phyloP scores from a whole-genome alignment of 495 filamentous ascomycete species.

The Parachaetomium inaequale region DNA sequence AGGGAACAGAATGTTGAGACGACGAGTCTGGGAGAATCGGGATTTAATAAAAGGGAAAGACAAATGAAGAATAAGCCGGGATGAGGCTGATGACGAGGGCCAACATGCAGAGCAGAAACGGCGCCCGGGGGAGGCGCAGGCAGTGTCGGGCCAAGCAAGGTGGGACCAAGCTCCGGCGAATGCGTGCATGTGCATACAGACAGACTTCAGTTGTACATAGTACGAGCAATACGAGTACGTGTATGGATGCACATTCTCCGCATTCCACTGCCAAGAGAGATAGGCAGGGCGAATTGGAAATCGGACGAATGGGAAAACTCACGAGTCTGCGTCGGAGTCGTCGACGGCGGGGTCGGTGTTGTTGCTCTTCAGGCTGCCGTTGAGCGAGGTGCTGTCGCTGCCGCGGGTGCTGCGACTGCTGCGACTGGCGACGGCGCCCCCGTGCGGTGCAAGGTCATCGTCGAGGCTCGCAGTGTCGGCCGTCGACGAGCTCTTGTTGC shows the following conservation, averaged over 20 bases:
- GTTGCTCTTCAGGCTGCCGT: neutral
- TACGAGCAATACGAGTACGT: slow-evolving; percentile 8
- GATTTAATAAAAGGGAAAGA: slow-evolving; percentile 4
- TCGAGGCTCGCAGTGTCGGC: slow-evolving; percentile 23
- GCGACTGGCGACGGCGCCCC: slow-evolving; percentile 26
- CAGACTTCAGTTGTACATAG: neutral
- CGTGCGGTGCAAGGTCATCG: slow-evolving; percentile 25
- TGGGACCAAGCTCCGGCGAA: slow-evolving; percentile 10
- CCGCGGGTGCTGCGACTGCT: slow-evolving; percentile 22
- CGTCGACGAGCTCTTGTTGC: slow-evolving; percentile 35
- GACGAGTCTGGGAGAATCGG: slow-evolving; percentile 9
- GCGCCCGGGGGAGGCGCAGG: slow-evolving; percentile 27
- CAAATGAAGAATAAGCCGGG: neutral
- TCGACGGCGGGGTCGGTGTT: neutral
- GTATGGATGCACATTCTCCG: neutral
- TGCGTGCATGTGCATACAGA: neutral
- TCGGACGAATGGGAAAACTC: slow-evolving; percentile 11
- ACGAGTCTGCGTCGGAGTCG: slow-evolving; percentile 27
- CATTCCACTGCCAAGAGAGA: neutral
- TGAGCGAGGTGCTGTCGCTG: slow-evolving; percentile 21
- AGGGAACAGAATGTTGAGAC: neutral
- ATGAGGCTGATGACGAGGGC: slow-evolving; percentile 22
- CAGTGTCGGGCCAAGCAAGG: neutral
- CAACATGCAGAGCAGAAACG: slow-evolving; percentile 20
- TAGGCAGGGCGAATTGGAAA: slow-evolving; percentile 3